Evolutionary conservation across 495 filamentous ascomycete genomes (phyloP), one percentile per base, ranked within the genome.

Genomic region (Penicillium diatomitis): DNA sequence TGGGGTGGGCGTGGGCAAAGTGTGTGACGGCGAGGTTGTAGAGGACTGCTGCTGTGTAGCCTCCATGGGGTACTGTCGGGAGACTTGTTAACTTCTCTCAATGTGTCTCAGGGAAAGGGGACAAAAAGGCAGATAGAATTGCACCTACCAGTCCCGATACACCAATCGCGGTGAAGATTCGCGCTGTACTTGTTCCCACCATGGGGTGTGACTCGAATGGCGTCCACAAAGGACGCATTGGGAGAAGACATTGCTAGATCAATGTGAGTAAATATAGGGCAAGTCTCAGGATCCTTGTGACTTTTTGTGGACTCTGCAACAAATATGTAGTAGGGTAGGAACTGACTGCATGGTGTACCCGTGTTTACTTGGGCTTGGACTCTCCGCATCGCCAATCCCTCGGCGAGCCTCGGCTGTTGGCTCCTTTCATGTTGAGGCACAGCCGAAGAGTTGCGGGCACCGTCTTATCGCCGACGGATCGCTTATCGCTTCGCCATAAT

Each of bases 21-120:
- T 91, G 85, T 9, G 66, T 70, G 3, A 64, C 61, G 6, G 81
- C 79, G 20, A 84, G 76, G 10, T 69, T 65, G 55, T 87, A 75
- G 50, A 94, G 64, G 46, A 80, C 62, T 4, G 83, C 71, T 12
- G 83, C 82, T 8, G 85, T 81, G 57, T 85, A 91, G 41, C 88
- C 89, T 49, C 88, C 88, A 57, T 95, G 87, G 12, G 87, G 87
- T 4, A 95, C 88, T 87, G 57, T 7, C 1, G 27, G 20, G 10
- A n/a, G 10, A n/a, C 20, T 20, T 31, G 5, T 34, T 37, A 33
- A 40, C 7, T 10, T 8, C 31, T 9, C 32, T 27, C 20, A n/a
- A 27, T 29, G 12, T 30, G 7, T 43, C 4, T 44, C 29, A n/a
- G 33, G 20, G 11, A 5, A 12, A 1, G 29, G 10, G 6, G 2